A percentile compares a stretch with the other conserved stretches of the same genome.
Conservation (phyloP, 1,284 basidiomycete species). For the Ganoderma meredithae region DNA sequence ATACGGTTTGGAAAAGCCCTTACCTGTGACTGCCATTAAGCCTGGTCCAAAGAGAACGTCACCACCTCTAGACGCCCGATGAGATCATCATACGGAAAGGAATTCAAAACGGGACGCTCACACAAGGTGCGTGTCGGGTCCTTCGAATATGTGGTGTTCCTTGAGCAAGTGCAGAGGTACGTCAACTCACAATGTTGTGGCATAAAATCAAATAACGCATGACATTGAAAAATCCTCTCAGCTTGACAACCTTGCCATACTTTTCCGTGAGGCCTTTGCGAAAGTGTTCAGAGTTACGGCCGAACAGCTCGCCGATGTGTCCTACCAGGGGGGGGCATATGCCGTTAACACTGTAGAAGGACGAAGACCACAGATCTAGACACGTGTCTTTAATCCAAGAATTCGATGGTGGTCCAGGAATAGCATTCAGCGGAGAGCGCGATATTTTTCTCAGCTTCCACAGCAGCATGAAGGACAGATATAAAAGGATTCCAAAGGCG, state of each 20-base stretch:
- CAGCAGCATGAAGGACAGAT: neutral
- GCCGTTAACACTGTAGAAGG: neutral
- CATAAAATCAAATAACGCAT: too few relatives aligned
- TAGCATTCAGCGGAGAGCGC: conserved; percentile 8
- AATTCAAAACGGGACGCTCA: neutral
- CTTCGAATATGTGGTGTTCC: conserved; percentile 16
- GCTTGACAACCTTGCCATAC: conserved; percentile 10
- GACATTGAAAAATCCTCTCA: conserved; percentile 10
- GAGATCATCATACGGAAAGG: neutral
- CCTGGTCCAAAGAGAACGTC: conserved; percentile 5
- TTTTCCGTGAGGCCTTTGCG: conserved; percentile 5
- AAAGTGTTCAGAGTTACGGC: neutral
- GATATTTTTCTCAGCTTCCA: conserved; percentile 1
- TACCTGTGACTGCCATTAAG: conserved; percentile 1
- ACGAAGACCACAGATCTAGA: too few relatives aligned
- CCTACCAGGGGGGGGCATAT: neutral
- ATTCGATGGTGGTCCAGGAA: conserved; percentile 10
- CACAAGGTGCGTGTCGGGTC: conserved; percentile 12
- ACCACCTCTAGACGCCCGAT: neutral
- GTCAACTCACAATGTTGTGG: too few relatives aligned
- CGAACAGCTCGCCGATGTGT: conserved; percentile 9
- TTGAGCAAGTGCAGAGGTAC: neutral
- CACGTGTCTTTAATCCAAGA: conserved; percentile 11
- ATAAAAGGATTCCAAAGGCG: conserved; percentile 5
- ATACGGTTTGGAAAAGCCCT: neutral